A percentile compares a stretch with the other conserved stretches of the same genome.
Evolutionary conservation across 2,329 filamentous ascomycete species (phyloP).

Genomic region (Cladosporium sp.): DNA sequence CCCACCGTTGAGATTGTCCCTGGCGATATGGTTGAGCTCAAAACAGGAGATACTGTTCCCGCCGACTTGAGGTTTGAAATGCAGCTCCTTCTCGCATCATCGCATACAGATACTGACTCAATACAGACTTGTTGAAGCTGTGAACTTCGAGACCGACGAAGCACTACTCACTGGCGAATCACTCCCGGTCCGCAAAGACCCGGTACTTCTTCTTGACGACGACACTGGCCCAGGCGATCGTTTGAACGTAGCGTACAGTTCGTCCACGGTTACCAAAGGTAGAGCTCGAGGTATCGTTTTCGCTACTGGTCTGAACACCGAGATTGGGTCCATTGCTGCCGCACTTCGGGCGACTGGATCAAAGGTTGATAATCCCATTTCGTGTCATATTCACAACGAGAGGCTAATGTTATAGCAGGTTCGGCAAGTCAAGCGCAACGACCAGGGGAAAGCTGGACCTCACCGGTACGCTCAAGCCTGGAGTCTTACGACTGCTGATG

Average conservation of each 20-base stretch:
- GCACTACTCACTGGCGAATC: constrained; percentile 76
- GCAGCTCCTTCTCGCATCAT: not conserved
- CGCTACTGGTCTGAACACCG: constrained; percentile 70
- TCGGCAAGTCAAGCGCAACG: constrained; percentile 42
- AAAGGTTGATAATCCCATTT: not conserved
- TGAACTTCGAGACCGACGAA: constrained; percentile 72
- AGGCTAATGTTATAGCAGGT: constrained; percentile 39
- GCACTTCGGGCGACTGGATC: constrained; percentile 61
- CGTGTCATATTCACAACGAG: too few species aligned
- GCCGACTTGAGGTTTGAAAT: constrained; percentile 61
- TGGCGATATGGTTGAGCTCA: constrained; percentile 50
- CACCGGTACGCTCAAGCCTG: constrained; percentile 50
- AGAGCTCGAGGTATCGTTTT: constrained; percentile 69
- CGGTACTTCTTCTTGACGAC: constrained; percentile 52
- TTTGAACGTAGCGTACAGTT: constrained; percentile 69
- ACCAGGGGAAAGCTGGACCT: constrained; percentile 34
- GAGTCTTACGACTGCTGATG: constrained; percentile 56
- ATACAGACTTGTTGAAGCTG: constrained; percentile 38
- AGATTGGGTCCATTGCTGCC: constrained; percentile 72
- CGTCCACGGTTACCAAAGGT: constrained; percentile 70
- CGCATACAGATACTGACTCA: not conserved
- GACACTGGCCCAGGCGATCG: constrained; percentile 67
- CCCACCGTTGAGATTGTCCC: constrained; percentile 47
- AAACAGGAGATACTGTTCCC: constrained; percentile 51
- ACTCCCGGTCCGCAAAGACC: constrained; percentile 65